Conservation (phyloP, 176 grass and related monocot species). For the Lolium rigidum region DNA sequence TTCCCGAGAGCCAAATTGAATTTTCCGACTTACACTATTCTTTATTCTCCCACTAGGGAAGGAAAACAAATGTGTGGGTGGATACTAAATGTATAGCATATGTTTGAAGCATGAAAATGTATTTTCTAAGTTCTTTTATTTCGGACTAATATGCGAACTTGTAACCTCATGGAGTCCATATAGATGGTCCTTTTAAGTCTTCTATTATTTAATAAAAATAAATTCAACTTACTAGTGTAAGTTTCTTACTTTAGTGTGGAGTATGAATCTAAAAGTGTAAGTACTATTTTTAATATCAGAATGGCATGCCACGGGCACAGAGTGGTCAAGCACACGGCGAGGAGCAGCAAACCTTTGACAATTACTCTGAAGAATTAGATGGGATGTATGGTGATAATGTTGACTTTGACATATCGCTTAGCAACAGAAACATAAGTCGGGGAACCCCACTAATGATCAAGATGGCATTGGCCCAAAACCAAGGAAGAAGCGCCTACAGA, state of each 20-base stretch:
- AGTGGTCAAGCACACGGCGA: not conserved
- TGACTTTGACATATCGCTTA: not conserved
- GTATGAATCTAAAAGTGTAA: not conserved
- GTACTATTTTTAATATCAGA: not conserved
- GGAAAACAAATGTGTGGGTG: no score
- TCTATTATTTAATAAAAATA: no score
- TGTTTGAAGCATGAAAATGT: no score
- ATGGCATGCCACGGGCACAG: not conserved
- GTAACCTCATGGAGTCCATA: no score
- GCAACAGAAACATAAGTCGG: not conserved
- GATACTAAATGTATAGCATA: no score
- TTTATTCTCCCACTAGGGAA: no score
- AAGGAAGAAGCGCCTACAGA: conserved; percentile 33
- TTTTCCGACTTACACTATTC: no score
- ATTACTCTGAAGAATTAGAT: not conserved
- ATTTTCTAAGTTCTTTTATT: not conserved
- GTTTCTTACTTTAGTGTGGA: not conserved
- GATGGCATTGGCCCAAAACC: not conserved
- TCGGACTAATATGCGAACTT: no score
- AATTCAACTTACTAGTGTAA: not conserved
- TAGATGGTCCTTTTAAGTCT: no score
- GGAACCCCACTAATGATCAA: not conserved
- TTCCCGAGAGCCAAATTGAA: no score
- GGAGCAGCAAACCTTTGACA: not conserved
- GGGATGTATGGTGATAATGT: not conserved